Evolutionary conservation across 768 basidiomycete species (phyloP).

Genomic region (Amanita phalloides): DNA sequence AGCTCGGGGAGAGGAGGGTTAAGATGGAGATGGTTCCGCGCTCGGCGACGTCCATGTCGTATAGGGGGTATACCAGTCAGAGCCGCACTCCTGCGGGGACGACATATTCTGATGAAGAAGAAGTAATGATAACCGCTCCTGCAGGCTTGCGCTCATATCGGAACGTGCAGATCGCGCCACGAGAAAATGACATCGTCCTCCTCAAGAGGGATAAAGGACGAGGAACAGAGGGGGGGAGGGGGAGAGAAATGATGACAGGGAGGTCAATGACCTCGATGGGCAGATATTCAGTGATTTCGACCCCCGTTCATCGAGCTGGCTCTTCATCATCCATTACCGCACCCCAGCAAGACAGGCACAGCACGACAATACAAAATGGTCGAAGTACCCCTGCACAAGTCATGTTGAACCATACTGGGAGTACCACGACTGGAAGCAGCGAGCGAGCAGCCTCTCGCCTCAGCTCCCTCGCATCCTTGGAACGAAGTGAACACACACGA

Average conservation of each 20-base stretch:
- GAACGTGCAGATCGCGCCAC: background rate
- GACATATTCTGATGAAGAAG: constrained; percentile 4
- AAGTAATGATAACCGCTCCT: background rate
- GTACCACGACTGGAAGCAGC: constrained; percentile 10
- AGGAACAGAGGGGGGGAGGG: constrained; percentile 5
- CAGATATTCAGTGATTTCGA: background rate
- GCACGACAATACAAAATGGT: background rate
- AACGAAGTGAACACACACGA: constrained; percentile 47
- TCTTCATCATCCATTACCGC: background rate
- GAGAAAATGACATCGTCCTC: background rate
- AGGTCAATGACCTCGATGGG: constrained; percentile 3
- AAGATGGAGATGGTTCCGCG: constrained; percentile 1
- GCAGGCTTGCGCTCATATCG: background rate
- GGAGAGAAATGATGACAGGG: constrained; percentile 11
- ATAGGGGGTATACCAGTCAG: constrained; percentile 1
- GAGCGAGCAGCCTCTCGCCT: constrained; percentile 10
- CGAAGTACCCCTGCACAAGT: constrained; percentile 12
- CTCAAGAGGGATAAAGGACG: constrained; percentile 6
- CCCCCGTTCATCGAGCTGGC: background rate
- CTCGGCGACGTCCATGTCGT: constrained; percentile 4
- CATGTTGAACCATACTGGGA: constrained; percentile 1
- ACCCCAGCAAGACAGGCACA: background rate
- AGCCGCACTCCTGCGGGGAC: constrained; percentile 9
- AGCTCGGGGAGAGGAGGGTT: constrained; percentile 15
- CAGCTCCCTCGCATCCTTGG: background rate